phyloP scores from a whole-genome alignment of 2,329 filamentous ascomycete species.

The Alternaria burnsii region DNA sequence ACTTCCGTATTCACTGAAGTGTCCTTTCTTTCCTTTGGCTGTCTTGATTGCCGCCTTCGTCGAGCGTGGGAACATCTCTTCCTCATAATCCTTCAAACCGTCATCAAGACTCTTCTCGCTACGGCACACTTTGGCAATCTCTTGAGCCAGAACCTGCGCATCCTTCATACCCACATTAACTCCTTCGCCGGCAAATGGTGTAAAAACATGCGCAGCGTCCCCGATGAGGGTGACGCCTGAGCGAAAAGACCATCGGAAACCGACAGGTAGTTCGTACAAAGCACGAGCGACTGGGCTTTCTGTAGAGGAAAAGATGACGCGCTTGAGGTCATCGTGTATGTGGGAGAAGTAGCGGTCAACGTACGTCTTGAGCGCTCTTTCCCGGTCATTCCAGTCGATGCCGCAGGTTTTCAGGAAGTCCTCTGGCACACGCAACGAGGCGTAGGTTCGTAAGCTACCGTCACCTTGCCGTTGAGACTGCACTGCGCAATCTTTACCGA shows the following conservation, averaged over 20 bases:
- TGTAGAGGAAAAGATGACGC: slow-evolving; percentile 29
- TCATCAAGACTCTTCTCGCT: slow-evolving; percentile 33
- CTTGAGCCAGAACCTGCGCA: slow-evolving; percentile 57
- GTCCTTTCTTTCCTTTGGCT: slow-evolving; percentile 27
- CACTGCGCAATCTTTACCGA: slow-evolving; percentile 52
- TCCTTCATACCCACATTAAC: slow-evolving; percentile 68
- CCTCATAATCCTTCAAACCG: slow-evolving; percentile 33
- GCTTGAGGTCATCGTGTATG: slow-evolving; percentile 47
- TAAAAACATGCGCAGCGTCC: slow-evolving; percentile 69
- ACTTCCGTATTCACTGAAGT: slow-evolving; percentile 32
- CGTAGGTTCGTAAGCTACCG: slow-evolving; percentile 56
- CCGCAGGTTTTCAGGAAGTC: slow-evolving; percentile 54
- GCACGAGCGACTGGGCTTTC: slow-evolving; percentile 33
- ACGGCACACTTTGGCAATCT: slow-evolving; percentile 27
- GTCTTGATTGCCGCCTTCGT: slow-evolving; percentile 30
- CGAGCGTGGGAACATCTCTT: slow-evolving; percentile 38
- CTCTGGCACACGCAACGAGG: slow-evolving; percentile 51
- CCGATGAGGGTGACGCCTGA: slow-evolving; percentile 64
- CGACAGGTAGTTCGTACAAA: slow-evolving; percentile 64
- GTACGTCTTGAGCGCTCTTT: slow-evolving; percentile 42
- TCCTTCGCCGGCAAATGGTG: slow-evolving; percentile 66
- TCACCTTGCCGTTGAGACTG: slow-evolving; percentile 60
- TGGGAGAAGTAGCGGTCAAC: slow-evolving; percentile 34
- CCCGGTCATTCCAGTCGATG: slow-evolving; percentile 54
- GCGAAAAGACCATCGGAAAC: slow-evolving; percentile 59